Conservation (phyloP, 495 filamentous ascomycete genomes). For the Aspergillus egyptiacus region DNA sequence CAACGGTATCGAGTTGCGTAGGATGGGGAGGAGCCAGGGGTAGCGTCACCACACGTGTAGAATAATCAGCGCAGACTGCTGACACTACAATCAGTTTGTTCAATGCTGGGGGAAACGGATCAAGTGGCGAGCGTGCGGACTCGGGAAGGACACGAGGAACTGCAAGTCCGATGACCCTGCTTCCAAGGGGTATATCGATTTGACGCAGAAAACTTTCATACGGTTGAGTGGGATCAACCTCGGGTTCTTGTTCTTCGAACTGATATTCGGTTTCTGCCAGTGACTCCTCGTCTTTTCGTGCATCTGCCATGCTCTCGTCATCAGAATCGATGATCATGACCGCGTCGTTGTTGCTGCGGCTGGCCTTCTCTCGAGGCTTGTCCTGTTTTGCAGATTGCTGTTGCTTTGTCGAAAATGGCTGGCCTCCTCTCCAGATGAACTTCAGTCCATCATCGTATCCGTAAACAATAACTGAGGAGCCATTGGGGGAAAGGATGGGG, state of each 20-base stretch:
- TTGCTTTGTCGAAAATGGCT: constrained; percentile 48
- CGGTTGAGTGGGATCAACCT: constrained; percentile 49
- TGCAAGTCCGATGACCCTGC: constrained; percentile 53
- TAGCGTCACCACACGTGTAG: constrained; percentile 62
- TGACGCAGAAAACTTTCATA: constrained; percentile 56
- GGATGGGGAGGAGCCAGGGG: constrained; percentile 70
- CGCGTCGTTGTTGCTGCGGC: constrained; percentile 45
- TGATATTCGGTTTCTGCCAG: constrained; percentile 39
- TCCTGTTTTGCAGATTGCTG: constrained; percentile 18
- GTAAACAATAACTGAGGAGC: constrained; percentile 77
- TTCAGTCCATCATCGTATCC: constrained; percentile 74
- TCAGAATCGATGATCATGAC: constrained; percentile 79
- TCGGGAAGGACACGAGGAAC: constrained; percentile 51
- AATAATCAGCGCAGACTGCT: constrained; percentile 63
- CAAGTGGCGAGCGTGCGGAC: constrained; percentile 38
- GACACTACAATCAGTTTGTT: constrained; percentile 62
- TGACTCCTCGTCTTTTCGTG: constrained; percentile 19
- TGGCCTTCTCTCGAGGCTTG: constrained; percentile 27
- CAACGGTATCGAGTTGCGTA: constrained; percentile 27
- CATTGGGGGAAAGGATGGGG: constrained; percentile 71
- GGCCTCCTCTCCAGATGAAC: constrained; percentile 76
- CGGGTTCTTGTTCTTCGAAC: constrained; percentile 55
- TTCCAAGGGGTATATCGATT: constrained; percentile 62
- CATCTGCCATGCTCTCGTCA: constrained; percentile 53
- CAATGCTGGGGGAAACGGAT: constrained; percentile 55